Conservation (phyloP, 345 rosid genomes). For the Moricandia arvensis region DNA sequence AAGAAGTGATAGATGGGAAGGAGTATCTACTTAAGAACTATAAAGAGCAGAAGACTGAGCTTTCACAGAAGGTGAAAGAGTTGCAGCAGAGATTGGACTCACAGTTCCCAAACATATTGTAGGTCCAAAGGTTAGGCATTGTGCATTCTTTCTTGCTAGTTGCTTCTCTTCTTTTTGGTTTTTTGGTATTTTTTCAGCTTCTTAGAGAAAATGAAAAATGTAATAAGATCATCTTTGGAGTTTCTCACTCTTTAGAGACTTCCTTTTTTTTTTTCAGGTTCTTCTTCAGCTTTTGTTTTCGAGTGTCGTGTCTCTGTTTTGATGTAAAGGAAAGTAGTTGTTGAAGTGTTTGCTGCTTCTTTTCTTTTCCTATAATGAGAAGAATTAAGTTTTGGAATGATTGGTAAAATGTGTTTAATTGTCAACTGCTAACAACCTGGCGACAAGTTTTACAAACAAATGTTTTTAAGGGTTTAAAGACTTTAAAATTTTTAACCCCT, state of each 20-base stretch:
- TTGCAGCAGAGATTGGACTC: constrained; percentile 87
- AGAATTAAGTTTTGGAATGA: not conserved
- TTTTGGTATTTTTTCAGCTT: not conserved
- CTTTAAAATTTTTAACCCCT: not conserved
- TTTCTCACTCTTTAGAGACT: constrained; percentile 9
- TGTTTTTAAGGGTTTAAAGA: not conserved
- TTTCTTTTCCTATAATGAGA: not conserved
- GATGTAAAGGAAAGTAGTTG: constrained; percentile 20
- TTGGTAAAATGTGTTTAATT: not conserved
- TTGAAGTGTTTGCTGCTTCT: constrained; percentile 1
- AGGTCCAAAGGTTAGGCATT: constrained; percentile 51
- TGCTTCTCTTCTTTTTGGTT: not conserved
- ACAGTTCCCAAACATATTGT: constrained; percentile 87
- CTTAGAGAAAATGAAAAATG: constrained; percentile 16
- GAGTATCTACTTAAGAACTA: constrained; percentile 77
- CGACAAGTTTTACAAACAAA: not conserved
- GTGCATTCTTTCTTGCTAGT: constrained; percentile 59
- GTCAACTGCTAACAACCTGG: not conserved
- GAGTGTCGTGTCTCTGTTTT: not conserved
- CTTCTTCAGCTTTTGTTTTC: constrained; percentile 17
- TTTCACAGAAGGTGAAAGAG: constrained; percentile 74
- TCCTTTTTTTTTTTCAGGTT: not conserved
- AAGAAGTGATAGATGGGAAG: constrained; percentile 91
- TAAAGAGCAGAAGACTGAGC: constrained; percentile 88
- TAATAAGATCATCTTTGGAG: constrained; percentile 4